Conservation (phyloP, 495 filamentous ascomycete species). For the Letharia columbiana region DNA sequence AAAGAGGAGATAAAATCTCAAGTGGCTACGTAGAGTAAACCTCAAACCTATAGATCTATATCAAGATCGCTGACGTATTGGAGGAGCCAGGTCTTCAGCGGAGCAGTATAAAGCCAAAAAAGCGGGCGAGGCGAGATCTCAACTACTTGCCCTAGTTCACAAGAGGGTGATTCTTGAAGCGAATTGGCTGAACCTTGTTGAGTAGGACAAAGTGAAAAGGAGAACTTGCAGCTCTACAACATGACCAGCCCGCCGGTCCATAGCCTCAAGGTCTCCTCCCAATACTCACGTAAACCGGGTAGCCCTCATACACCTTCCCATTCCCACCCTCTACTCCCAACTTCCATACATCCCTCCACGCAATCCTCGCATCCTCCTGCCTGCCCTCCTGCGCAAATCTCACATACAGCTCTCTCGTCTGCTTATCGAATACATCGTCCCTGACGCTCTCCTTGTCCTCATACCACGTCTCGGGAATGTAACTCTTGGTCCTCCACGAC, state of each 20-base stretch:
- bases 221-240: not conserved
- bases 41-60: too few species aligned
- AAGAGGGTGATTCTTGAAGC: too few species aligned
- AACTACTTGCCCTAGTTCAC: too few species aligned
- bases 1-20: too few species aligned
- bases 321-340: not conserved
- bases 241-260: not conserved
- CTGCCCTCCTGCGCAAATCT: not conserved
- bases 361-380: not conserved
- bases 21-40: too few species aligned
- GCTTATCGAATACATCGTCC: not conserved
- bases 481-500: conserved; percentile 1
- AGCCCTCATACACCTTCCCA: not conserved
- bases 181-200: too few species aligned
- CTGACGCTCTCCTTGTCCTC: not conserved
- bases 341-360: not conserved
- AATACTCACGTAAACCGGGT: not conserved
- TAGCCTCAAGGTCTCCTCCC: not conserved
- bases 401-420: not conserved
- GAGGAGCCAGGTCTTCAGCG: too few species aligned
- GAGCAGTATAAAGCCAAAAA: too few species aligned
- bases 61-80: too few species aligned
- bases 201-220: too few species aligned
- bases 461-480: not conserved
- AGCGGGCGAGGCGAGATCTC: too few species aligned